phyloP scores from a whole-genome alignment of 495 filamentous ascomycete species.

The Penicillium robsamsonii region DNA sequence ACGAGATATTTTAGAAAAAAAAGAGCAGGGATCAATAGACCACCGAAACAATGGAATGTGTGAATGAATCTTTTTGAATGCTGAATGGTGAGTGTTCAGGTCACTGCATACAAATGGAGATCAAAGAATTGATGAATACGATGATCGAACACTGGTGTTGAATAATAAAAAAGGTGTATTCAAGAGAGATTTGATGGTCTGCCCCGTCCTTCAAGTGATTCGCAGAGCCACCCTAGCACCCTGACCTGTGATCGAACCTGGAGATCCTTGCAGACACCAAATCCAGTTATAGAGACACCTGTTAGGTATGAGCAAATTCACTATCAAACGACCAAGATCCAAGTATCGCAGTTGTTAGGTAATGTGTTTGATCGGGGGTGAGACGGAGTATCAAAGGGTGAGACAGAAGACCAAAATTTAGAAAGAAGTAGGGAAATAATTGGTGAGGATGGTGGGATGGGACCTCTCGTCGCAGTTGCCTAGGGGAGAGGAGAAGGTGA shows the following conservation, averaged over 20 bases:
- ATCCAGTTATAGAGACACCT: conserved; percentile 26
- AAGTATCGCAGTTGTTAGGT: not conserved
- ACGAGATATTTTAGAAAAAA: conserved; percentile 17
- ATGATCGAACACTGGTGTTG: conserved; percentile 22
- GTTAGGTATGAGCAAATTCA: conserved; percentile 2
- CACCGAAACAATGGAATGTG: conserved; percentile 29
- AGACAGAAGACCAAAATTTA: not conserved
- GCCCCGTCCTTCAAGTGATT: conserved; percentile 26
- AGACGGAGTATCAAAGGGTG: not conserved
- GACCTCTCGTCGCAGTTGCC: not conserved
- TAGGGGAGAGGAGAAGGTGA: conserved; percentile 7
- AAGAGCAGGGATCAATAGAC: conserved; percentile 24
- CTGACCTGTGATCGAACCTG: conserved; percentile 28
- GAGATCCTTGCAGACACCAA: conserved; percentile 65
- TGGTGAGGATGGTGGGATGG: not conserved
- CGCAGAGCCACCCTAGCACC: conserved; percentile 21
- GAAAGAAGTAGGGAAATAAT: not conserved
- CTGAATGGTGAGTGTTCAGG: conserved; percentile 28
- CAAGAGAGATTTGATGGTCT: conserved; percentile 18
- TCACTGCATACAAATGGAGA: conserved; percentile 43
- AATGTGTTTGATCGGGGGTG: not conserved
- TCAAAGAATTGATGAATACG: conserved; percentile 33
- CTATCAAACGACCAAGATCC: not conserved
- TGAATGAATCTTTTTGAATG: conserved; percentile 32
- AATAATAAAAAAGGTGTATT: conserved; percentile 14